Evolutionary conservation across 169 alveolate species (phyloP), one percentile per base, ranked within the genome.

Genomic region (Eimeria praecox): DNA sequence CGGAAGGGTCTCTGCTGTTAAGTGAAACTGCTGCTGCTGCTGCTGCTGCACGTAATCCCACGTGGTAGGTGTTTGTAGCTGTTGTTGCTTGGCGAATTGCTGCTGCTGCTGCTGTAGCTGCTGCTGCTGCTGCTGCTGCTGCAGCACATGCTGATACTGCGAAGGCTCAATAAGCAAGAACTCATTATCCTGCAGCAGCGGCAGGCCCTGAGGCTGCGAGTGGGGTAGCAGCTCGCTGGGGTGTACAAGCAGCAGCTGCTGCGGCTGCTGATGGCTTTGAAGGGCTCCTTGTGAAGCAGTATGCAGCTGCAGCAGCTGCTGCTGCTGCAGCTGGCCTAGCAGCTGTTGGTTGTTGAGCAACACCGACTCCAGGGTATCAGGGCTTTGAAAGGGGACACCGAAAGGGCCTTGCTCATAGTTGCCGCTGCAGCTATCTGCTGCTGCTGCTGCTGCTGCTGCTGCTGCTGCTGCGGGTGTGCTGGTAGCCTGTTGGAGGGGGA

Each of bases 1-100:
- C 44, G 46, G 88, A 12, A 40, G 35, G 56, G 46, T 35, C 8
- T 46, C 88, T 78, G 54, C 88, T 78, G 91, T 90, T 90, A 97
- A 99, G 97, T 99, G 99, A 98, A 99, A 97, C 99, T 99, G 35
- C 99, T 99, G 40, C 99, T 99, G n/a, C 99, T 99, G 49, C 99
- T 98, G 98, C 99, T 99, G 90, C 99, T 97, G 27, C 99, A 99
- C 94, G 99, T 99, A 92, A 99, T 99, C 88, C 99, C 99, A 99
- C 96, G 83, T 40, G 16, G 83, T 99, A 94, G 99, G 98, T 27
- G 99, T 99, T 62, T 99, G 99, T 88, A 97, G 83, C 59, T 99
- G 97, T 93, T 99, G 99, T 97, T 98, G 98, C 97, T 99, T 99
- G 49, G 99, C 97, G 93, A 99, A 99, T 40, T 96, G 92, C 96